Evolutionary conservation across 2,329 filamentous ascomycete genomes (phyloP), one percentile per base, ranked within the genome.

Genomic region (Canariomyces notabilis): DNA sequence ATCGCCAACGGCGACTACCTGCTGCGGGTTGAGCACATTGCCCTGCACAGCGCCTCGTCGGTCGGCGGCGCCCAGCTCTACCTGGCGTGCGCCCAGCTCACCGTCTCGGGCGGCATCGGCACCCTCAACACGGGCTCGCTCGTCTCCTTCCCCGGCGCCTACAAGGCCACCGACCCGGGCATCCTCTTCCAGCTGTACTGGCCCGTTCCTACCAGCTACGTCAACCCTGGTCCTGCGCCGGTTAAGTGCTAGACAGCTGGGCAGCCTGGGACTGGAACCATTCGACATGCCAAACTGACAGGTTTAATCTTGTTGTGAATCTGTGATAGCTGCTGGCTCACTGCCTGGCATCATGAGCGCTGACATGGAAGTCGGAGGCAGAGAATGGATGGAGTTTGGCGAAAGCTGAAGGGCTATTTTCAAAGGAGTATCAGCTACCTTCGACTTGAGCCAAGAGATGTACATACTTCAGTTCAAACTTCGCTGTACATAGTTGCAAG

Each of bases 1-100:
- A 49, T 66, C 38, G 56, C 56, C 14, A 52, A 57, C 29, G 65
- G 64, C 46, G 64, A 67, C 37, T 68, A 68, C 50, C 60, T 67
- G 26, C 55, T 68, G 15, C 60, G 65, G 16, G 59, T 64, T 16
- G 65, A 67, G 53, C 64, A 67, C 48, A 59, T 68, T 16, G 65
- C 55, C 4, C 58, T 68, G 26, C 65, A 67, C 52, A 53, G 53
- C 31, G 61, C 64, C 2, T 47, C 58, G 36, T 46, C 23, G 21
- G 56, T 59, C 8, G 58, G 61, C 36, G 64, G 64, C 22, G 64
- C 63, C 7, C 63, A 67, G 60, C 53, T 66, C 36, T 66, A 64
- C 51, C 55, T 65, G 37, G 50, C 57, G 18, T 63, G 61, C 51
- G 60, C 60, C 2, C 60, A 63, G 55, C 34, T 63, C 36, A 51